Evolutionary conservation across 306 rosid species (phyloP).

Genomic region (Malus asiatica): DNA sequence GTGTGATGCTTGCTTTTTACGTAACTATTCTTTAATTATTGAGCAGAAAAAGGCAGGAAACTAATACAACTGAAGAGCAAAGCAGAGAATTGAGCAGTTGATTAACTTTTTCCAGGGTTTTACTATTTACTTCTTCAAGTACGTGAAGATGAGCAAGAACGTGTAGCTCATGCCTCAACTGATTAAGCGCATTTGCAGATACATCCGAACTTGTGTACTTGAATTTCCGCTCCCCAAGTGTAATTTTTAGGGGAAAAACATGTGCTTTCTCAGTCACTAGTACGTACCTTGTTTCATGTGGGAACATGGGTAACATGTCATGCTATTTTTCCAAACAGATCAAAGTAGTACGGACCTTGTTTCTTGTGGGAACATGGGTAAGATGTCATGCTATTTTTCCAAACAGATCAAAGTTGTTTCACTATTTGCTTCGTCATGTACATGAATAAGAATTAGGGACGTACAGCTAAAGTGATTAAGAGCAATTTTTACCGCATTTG

Average conservation of each 20-base stretch:
- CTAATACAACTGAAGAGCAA: neutral
- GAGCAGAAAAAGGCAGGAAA: no score
- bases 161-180: neutral
- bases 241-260: neutral
- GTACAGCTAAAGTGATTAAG: neutral
- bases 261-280: constrained; percentile 17
- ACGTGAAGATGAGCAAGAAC: neutral
- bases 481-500: neutral
- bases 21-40: neutral
- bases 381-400: constrained; percentile 3
- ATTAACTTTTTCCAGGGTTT: neutral
- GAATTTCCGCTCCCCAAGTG: neutral
- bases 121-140: neutral
- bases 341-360: neutral
- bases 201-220: neutral
- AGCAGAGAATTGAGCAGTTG: neutral
- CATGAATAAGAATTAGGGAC: neutral
- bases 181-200: neutral
- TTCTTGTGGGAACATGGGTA: constrained; percentile 20
- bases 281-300: constrained; percentile 14
- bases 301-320: constrained; percentile 11
- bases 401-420: neutral
- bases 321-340: neutral
- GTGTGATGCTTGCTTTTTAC: neutral
- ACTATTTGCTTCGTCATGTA: neutral